Conservation (phyloP, 2,329 filamentous ascomycete species). For the Colletotrichum theobromicola region DNA sequence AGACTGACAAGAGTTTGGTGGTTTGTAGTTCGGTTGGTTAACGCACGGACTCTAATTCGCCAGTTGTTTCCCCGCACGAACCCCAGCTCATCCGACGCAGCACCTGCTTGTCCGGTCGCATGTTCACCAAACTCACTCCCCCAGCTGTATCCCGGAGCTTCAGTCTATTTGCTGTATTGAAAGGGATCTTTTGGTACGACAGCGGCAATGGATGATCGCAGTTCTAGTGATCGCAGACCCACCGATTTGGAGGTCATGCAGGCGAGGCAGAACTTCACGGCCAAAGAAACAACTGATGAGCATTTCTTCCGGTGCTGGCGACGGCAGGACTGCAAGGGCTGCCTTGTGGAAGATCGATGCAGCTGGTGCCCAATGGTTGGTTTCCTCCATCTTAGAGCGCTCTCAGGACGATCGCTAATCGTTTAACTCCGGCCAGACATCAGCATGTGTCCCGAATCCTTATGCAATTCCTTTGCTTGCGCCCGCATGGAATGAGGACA, state of each 20-base stretch:
- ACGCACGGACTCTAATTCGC: not conserved
- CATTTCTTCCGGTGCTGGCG: conserved; percentile 57
- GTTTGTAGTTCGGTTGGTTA: not conserved
- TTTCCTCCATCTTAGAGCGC: not conserved
- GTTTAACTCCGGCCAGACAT: conserved; percentile 41
- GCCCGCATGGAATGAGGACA: conserved; percentile 52
- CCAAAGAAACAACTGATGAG: conserved; percentile 32
- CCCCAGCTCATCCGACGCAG: not conserved
- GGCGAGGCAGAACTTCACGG: conserved; percentile 33
- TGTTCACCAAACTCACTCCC: not conserved
- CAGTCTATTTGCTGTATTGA: not conserved
- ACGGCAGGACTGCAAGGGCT: conserved; percentile 52
- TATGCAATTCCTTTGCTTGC: conserved; percentile 51
- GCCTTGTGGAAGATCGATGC: conserved; percentile 47
- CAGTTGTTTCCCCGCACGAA: not conserved
- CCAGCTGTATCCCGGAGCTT: not conserved
- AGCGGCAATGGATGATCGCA: not conserved
- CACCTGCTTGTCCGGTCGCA: not conserved
- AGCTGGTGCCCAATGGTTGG: conserved; percentile 61
- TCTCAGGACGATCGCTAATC: not conserved
- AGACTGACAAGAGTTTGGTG: not conserved
- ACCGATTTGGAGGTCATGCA: not conserved
- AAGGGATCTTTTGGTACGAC: not conserved
- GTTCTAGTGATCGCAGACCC: not conserved
- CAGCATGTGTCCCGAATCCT: conserved; percentile 59